Evolutionary conservation across 345 rosid genomes (phyloP).

Genomic region (Combretum micranthum): DNA sequence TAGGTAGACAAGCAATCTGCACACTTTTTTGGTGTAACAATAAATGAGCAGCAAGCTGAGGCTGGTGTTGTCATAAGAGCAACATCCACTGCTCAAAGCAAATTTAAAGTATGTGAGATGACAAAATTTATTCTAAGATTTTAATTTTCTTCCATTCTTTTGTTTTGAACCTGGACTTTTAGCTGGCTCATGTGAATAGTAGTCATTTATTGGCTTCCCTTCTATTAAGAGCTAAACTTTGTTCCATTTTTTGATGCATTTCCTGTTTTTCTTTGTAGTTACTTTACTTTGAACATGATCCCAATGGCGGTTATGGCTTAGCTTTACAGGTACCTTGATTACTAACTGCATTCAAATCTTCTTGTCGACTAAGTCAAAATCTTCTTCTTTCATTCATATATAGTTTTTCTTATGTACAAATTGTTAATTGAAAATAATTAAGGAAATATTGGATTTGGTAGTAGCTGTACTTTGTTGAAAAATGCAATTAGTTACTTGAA

Average conservation of each 20-base stretch:
- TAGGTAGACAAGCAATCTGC: conserved; percentile 99
- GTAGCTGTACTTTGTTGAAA: no score
- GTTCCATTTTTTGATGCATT: not conserved
- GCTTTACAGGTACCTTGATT: conserved; percentile 71
- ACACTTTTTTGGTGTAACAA: conserved; percentile 94
- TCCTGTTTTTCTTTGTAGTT: conserved; percentile 40
- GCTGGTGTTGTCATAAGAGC: conserved; percentile 94
- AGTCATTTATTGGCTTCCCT: not conserved
- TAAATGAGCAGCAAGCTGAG: conserved; percentile 90
- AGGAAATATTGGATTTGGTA: no score
- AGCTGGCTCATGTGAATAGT: no score
- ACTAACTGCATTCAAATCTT: no score
- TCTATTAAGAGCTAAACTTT: not conserved
- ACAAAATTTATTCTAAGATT: not conserved
- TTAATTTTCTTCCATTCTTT: not conserved
- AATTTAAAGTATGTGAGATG: conserved; percentile 69
- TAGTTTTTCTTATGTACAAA: no score
- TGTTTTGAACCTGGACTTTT: not conserved
- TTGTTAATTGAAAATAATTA: no score
- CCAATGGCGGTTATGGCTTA: conserved; percentile 87
- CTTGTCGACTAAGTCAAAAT: not conserved
- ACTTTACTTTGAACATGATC: conserved; percentile 93
- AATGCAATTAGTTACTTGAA: no score
- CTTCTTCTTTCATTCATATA: no score
- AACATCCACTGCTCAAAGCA: conserved; percentile 86